Percentiles rank a stretch among this genome's conserved stretches.
phyloP scores from a whole-genome alignment of 1,284 basidiomycete species.

The Rhodotorula mucilaginosa region DNA sequence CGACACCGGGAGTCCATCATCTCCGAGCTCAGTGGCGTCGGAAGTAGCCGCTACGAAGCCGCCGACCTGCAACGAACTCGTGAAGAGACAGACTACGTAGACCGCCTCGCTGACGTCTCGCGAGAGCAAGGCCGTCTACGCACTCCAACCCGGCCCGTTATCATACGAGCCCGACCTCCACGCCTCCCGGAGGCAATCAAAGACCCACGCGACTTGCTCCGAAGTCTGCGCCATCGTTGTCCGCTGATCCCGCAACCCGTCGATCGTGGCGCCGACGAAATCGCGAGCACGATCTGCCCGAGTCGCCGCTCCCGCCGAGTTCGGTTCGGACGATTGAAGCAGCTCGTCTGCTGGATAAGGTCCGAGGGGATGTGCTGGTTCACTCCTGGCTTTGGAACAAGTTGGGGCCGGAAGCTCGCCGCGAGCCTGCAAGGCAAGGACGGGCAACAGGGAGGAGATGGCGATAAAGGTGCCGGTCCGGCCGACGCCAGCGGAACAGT shows the following conservation, averaged over 20 bases:
- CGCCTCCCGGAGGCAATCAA: conserved; percentile 51
- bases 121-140: background rate
- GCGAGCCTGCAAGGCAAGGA: conserved; percentile 31
- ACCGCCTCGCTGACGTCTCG: background rate
- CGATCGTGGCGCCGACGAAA: conserved; percentile 67
- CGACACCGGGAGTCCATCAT: too few relatives aligned
- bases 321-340: background rate
- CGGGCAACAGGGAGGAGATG: conserved; percentile 57
- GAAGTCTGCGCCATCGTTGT: conserved; percentile 74
- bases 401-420: background rate
- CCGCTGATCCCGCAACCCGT: conserved; percentile 72
- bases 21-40: too few relatives aligned
- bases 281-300: conserved; percentile 50
- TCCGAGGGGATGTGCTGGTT: conserved; percentile 16
- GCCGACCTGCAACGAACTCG: background rate
- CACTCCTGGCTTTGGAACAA: background rate
- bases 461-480: conserved; percentile 57
- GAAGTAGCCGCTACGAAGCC: too few relatives aligned
- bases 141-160: background rate
- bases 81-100: background rate
- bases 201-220: conserved; percentile 66
- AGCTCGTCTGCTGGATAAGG: conserved; percentile 6
- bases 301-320: background rate
- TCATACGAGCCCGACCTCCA: conserved; percentile 21
- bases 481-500: conserved; percentile 60